Percentiles rank a stretch among this genome's conserved stretches.
phyloP scores from a whole-genome alignment of 768 basidiomycete genomes.

The Tephrocybe sp. region DNA sequence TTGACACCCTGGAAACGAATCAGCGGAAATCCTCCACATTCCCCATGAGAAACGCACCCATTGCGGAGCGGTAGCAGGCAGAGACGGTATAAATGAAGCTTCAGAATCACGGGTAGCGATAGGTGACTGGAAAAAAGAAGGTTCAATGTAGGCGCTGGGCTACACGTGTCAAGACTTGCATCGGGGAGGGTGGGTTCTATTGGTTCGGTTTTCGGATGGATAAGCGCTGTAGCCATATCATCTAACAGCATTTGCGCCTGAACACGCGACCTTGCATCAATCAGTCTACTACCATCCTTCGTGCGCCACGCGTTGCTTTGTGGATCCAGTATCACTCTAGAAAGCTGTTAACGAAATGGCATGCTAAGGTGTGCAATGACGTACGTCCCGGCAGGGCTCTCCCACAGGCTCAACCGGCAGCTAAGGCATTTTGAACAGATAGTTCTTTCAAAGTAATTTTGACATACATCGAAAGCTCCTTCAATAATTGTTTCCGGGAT shows the following conservation, averaged over 20 bases:
- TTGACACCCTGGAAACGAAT: neutral
- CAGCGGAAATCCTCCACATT: neutral
- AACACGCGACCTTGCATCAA: neutral
- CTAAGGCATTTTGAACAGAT: neutral
- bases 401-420: constrained; percentile 6
- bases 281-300: no score
- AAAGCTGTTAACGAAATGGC: neutral
- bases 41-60: neutral
- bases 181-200: constrained; percentile 12
- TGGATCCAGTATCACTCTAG: constrained; percentile 3
- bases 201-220: constrained; percentile 18
- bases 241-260: constrained; percentile 16
- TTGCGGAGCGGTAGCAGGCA: neutral
- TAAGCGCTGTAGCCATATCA: constrained; percentile 10
- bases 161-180: constrained; percentile 16
- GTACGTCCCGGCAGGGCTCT: constrained; percentile 8
- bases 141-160: neutral
- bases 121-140: constrained; percentile 4
- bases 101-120: neutral
- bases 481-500: constrained; percentile 12
- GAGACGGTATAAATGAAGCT: constrained; percentile 7
- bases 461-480: constrained; percentile 31
- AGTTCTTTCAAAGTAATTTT: neutral
- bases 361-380: neutral
- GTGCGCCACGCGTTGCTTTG: constrained; percentile 1